Evolutionary conservation across 345 rosid species (phyloP).

Genomic region (Eucalyptus paniculata): DNA sequence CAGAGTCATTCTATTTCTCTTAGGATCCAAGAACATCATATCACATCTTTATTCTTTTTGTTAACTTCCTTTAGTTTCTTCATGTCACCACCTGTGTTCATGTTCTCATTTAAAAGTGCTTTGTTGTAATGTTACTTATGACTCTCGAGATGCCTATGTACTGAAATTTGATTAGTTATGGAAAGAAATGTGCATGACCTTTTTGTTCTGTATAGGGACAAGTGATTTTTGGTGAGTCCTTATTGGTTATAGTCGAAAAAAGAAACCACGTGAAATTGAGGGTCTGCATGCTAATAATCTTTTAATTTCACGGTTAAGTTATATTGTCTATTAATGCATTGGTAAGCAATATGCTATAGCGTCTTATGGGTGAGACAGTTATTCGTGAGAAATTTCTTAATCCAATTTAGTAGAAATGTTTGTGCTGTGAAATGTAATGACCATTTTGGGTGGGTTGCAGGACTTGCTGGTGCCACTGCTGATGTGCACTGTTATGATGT

Average conservation of each 20-base stretch:
- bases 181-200: neutral
- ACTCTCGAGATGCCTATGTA: neutral
- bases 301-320: neutral
- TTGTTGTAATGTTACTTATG: neutral
- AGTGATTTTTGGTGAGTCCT: neutral
- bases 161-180: neutral
- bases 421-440: neutral
- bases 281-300: neutral
- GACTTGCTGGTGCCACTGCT: constrained; percentile 97
- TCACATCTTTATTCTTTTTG: neutral
- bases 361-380: neutral
- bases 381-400: neutral
- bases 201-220: neutral
- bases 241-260: neutral
- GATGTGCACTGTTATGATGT: constrained; percentile 98
- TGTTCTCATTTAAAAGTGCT: neutral
- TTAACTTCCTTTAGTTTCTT: neutral
- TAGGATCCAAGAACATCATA: neutral
- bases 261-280: neutral
- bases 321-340: neutral
- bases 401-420: neutral
- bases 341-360: neutral
- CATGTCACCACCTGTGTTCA: neutral
- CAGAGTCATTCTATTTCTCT: neutral
- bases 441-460: constrained; percentile 30